These are phyloP conservation scores for Trichophyton verrucosum DNA, from an alignment of 2,329 filamentous ascomycete species.

Conservation along the genomic window DNA sequence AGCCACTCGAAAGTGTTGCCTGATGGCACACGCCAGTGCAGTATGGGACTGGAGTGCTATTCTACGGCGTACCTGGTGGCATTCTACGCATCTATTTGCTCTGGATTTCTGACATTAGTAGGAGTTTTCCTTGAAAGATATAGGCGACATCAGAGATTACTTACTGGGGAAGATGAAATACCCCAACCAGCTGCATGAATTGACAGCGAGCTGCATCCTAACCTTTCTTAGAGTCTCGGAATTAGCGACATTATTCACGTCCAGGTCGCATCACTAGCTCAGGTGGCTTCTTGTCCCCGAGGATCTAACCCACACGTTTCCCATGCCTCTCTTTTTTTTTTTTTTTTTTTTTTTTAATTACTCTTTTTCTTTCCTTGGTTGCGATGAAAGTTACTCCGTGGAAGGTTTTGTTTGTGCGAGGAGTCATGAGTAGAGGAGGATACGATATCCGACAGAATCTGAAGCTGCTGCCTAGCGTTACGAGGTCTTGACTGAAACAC, in stretches of 20 bases:
- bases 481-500: background rate
- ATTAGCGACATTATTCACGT: background rate
- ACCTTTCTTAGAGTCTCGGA: background rate
- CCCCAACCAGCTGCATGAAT: conserved; percentile 8
- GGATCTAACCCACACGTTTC: background rate
- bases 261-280: background rate
- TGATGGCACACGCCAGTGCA: conserved; percentile 60
- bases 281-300: background rate
- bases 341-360: background rate
- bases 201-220: background rate
- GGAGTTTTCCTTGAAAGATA: conserved; percentile 31
- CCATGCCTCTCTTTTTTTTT: background rate
- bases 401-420: background rate
- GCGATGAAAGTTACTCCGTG: background rate
- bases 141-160: conserved; percentile 15
- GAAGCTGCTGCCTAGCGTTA: background rate
- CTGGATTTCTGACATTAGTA: conserved; percentile 55
- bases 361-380: background rate
- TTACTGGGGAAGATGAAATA: conserved; percentile 16
- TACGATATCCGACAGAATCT: background rate
- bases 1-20: conserved; percentile 57
- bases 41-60: conserved; percentile 70
- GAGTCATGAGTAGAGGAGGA: background rate
- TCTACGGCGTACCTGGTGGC: conserved; percentile 68
- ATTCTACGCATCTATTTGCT: conserved; percentile 55